phyloP scores from a whole-genome alignment of 805 yeast genomes.

The Lachancea quebecensis region DNA sequence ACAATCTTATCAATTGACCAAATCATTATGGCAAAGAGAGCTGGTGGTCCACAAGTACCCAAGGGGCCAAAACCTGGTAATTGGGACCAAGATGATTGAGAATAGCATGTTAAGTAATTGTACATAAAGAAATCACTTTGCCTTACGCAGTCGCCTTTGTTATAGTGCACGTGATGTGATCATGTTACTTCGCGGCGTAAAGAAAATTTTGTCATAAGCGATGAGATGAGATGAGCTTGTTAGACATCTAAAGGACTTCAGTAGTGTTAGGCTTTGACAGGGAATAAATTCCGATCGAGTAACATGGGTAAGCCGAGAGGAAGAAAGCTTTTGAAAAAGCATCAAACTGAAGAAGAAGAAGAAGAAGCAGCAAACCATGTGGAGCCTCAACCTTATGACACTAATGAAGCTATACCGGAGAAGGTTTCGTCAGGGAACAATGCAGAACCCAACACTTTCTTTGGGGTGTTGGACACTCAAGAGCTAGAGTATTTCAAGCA shows the following conservation, averaged over 20 bases:
- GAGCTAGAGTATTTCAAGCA: constrained; percentile 90
- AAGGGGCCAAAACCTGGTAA: constrained; percentile 81
- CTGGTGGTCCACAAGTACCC: constrained; percentile 95
- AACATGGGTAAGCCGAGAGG: constrained; percentile 34
- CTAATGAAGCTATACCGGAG: not conserved
- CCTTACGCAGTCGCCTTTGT: too few species aligned
- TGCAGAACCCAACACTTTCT: constrained; percentile 47
- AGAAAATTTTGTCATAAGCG: not conserved
- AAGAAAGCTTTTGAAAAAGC: constrained; percentile 32
- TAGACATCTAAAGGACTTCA: not conserved
- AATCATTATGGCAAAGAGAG: constrained; percentile 97
- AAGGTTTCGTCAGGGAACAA: not conserved
- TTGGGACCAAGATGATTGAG: constrained; percentile 89
- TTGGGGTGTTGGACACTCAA: constrained; percentile 76
- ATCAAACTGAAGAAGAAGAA: constrained; percentile 12
- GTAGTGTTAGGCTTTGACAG: not conserved
- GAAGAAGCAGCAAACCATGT: not conserved
- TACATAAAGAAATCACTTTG: not conserved
- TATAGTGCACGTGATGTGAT: too few species aligned
- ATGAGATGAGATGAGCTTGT: constrained; percentile 16
- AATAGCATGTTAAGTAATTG: not conserved
- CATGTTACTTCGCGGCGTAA: not conserved
- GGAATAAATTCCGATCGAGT: not conserved
- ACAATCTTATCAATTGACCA: constrained; percentile 91
- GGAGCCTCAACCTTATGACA: too few species aligned